These are phyloP conservation scores for Ilyonectria mors-panacis DNA, from an alignment of 2,329 filamentous ascomycete genomes.

Conservation along the genomic window DNA sequence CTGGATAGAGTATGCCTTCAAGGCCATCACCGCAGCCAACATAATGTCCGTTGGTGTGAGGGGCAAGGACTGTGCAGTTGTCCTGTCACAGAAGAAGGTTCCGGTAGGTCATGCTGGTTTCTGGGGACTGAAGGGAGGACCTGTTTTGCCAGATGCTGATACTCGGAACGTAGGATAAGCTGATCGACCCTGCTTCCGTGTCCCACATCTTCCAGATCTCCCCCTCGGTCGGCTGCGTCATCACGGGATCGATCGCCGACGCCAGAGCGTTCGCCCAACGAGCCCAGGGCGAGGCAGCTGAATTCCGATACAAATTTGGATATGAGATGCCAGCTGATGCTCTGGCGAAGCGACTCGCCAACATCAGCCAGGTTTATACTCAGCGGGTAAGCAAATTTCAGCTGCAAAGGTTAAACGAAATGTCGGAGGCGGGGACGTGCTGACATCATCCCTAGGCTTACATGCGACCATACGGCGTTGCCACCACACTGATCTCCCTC, in stretches of 20 bases:
- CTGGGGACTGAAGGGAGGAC: background rate
- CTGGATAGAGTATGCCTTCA: conserved; percentile 96
- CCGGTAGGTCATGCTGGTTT: conserved; percentile 75
- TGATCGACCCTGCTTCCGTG: conserved; percentile 97
- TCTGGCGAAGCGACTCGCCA: conserved; percentile 94
- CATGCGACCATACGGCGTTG: conserved; percentile 97
- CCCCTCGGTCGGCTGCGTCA: conserved; percentile 95
- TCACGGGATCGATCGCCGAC: conserved; percentile 98
- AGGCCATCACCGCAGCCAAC: conserved; percentile 98
- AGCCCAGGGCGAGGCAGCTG: conserved; percentile 94
- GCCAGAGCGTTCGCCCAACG: conserved; percentile 93
- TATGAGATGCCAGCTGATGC: conserved; percentile 99
- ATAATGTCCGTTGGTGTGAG: conserved; percentile 97
- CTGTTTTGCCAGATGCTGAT: conserved; percentile 39
- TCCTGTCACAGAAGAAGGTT: conserved; percentile 99
- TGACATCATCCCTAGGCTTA: conserved; percentile 74
- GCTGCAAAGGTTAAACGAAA: conserved; percentile 16
- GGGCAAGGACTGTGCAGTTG: conserved; percentile 97
- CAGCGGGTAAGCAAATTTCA: conserved; percentile 78
- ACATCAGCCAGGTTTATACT: conserved; percentile 99
- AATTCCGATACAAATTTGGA: conserved; percentile 98
- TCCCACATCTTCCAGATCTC: conserved; percentile 98
- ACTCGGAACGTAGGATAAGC: conserved; percentile 82
- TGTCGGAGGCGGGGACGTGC: conserved; percentile 33
- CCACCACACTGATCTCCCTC: conserved; percentile 93